Base-by-base conservation (phyloP, 2,329 filamentous ascomycete species). In the Nannizzia gypsea region DNA sequence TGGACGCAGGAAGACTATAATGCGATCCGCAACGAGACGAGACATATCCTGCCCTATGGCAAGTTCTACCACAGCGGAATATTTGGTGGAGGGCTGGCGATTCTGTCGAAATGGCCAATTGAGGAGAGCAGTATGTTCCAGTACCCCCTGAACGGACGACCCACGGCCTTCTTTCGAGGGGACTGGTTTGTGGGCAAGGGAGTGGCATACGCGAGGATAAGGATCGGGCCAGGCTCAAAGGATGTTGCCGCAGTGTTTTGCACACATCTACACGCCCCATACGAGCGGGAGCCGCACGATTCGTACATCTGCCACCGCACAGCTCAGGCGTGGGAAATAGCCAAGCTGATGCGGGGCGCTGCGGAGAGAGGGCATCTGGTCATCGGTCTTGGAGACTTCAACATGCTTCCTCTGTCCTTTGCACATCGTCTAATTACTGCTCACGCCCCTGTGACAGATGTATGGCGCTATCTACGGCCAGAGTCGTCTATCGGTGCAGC, bases 101-200 rank as follows among this genome's bases (percentile, higher is more conserved):
- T 97, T 64, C 78, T 97, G 55, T 95, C 89, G 55, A 83, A 84
- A 79, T 97, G 90, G 90, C 91, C 92, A 22, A 90, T 99, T 64
- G 86, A 89, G 67, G 88, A 95, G 76, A 91, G 86, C 72, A 85
- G 81, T 68, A 95, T 97, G 90, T 81, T 84, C 65, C 80, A 80
- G 2, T 99, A 96, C 71, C 84, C 90, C n/a, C 80, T 99, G 58
- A 96, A 96, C 72, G 93, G 93, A 17, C 83, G 92, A 17, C 93
- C 93, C 4, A 92, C 90, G 8, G 92, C 92, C 3, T 96, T 97
- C 74, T 96, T 87, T 76, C 81, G 92, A 62, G 93, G 93, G 9
- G 92, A 97, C 73, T 97, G 92, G 90, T 97, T 85, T 69, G 91
- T 96, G 8, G 93, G 93, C 0, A 97, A 97, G 72, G 93, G 93